Evolutionary conservation across 441 rosid genomes (phyloP), one percentile per base, ranked within the genome.

Genomic region (Jatropha multifida): DNA sequence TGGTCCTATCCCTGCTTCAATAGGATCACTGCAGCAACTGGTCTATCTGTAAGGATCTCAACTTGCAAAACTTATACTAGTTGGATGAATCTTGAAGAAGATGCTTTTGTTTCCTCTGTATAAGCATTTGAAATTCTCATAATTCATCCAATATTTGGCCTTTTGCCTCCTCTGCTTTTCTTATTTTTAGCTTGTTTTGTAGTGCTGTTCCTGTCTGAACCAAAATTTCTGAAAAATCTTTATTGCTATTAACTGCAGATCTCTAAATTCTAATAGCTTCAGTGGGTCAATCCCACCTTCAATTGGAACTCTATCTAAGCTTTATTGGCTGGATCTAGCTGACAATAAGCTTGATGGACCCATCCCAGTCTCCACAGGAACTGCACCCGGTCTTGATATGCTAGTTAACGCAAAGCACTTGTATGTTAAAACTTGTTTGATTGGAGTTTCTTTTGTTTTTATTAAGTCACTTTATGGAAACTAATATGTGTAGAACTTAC

Each of bases 321-420:
- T 96, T 23, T 78, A 81, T 79, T 91, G 90, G 99, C 73, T 96
- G 38, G 99, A 96, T 83, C 82, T 96, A 72, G 85, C 96, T 20
- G 94, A 90, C 76, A 96, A 96, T 81, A 71, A 74, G 75, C 88
- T 96, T 14, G 78, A 70, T 6, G 99, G 99, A 71, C 0, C 76
- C 3, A 76, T 96, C 74, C 99, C 98, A 6, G 88, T 96, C 56
- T 96, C 98, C 0, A 49, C 41, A 65, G 95, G 83, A 51, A 77
- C 81, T 18, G 71, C 87, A 55, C 88, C 89, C 71, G 99, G 99
- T 55, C 94, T 96, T 64, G 96, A 96, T 79, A 79, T 79, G 89
- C 88, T 96, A 74, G 70, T 81, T 77, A 1, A 80, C 0, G 65
- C 94, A 69, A 70, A 68, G 72, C 99, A 96, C 83, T 96, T 94